Evolutionary conservation across 148 eudicot species (phyloP), one percentile per base, ranked within the genome.

Genomic region (Spergularia bocconei): DNA sequence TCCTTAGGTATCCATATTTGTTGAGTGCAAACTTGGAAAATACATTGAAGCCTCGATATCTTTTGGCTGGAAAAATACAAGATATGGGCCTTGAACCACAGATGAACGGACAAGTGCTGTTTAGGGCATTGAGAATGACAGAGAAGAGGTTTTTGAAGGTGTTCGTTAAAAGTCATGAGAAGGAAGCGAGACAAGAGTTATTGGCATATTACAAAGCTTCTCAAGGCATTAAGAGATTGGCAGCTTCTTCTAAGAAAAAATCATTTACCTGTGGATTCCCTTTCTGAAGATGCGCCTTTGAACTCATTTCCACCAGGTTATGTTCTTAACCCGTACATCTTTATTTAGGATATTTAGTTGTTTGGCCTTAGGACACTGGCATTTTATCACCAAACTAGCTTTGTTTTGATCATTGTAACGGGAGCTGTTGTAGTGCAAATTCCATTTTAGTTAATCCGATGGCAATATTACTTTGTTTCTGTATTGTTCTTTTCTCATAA

Each of bases 71-170:
- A 23, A 88, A 83, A 79, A 83, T 93, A 57, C 81, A 85, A 59
- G 89, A 86, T 23, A 83, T 91, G 96, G 86, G 77, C 41, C 85
- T 93, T 58, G 38, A 36, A 50, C 96, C 96, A 11, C 79, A 75
- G 52, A 81, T 93, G 5, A 78, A 83, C 47, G 91, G 88, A 52
- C 82, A 85, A 57, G 2, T 3, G 7, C n/a, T 93, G 77, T 56
- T 91, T 58, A 85, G 68, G 53, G 93, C 98, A 38, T 60, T 93
- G 77, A 85, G 98, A 78, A 91, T 91, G 96, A 39, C 71, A 1
- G 98, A 89, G 51, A 75, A 79, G 75, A 77, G 90, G 78, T 89
- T 93, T 79, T 13, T 80, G 39, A 63, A 83, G 71, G 87, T 63
- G 6, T 91, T 81, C 48, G 75, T 93, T 25, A 20, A 29, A 1